These are phyloP conservation scores for Echites panduratus DNA, from an alignment of 257 asterid species.

Conservation along the genomic window DNA sequence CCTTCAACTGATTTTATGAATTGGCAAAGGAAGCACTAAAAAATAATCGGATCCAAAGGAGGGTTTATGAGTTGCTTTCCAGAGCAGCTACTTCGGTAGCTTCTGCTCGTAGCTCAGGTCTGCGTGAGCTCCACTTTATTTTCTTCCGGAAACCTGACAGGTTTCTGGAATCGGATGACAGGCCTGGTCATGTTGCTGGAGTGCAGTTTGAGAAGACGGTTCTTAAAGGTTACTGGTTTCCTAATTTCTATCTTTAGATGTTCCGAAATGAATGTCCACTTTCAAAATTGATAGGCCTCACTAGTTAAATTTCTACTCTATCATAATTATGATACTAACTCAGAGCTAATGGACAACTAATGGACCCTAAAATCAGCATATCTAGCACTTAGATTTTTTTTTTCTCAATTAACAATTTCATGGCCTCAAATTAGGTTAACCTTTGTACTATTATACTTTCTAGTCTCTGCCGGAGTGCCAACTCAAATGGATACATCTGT, in stretches of 20 bases:
- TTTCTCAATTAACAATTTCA: background rate
- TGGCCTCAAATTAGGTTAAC: background rate
- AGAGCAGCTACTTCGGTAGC: constrained; percentile 49
- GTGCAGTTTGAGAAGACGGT: constrained; percentile 71
- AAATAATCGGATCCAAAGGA: constrained; percentile 72
- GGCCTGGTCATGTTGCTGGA: constrained; percentile 53
- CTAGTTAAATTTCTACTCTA: background rate
- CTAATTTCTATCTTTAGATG: background rate
- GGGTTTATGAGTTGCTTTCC: constrained; percentile 80
- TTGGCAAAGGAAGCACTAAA: constrained; percentile 68
- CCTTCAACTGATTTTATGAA: constrained; percentile 5
- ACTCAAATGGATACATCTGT: background rate
- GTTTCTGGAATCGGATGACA: constrained; percentile 50
- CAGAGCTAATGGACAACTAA: background rate
- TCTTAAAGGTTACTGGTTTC: constrained; percentile 45
- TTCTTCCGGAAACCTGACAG: constrained; percentile 79
- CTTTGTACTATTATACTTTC: background rate
- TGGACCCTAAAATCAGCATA: background rate
- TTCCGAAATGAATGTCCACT: background rate
- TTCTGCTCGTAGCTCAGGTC: constrained; percentile 30
- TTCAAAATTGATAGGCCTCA: background rate
- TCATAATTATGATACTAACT: background rate
- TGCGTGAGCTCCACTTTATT: constrained; percentile 79
- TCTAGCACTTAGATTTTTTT: background rate
- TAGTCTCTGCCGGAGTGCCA: background rate